phyloP scores from a whole-genome alignment of 768 basidiomycete genomes.

The Glaciozyma martinii region DNA sequence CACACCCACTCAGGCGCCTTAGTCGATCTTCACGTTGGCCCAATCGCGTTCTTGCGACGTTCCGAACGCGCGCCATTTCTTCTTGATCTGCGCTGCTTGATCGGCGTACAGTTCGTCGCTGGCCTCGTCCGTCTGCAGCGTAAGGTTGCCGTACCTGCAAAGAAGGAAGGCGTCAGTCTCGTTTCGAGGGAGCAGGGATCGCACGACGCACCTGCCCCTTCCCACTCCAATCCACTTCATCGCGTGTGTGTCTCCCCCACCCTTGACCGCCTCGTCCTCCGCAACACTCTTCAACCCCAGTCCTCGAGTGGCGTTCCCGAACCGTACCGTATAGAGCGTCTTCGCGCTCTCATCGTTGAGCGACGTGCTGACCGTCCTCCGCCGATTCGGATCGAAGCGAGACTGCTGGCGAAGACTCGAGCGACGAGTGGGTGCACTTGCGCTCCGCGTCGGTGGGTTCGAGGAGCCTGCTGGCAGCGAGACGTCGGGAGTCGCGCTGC shows the following conservation, averaged over 20 bases:
- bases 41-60: conserved; percentile 11
- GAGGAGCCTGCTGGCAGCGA: background rate
- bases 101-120: conserved; percentile 11
- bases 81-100: conserved; percentile 22
- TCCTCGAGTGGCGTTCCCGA: conserved; percentile 16
- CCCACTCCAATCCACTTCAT: conserved; percentile 15
- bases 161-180: background rate
- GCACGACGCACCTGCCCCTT: conserved; percentile 4
- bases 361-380: background rate
- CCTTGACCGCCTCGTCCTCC: conserved; percentile 12
- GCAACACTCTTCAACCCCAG: conserved; percentile 18
- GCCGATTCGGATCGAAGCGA: background rate
- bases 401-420: background rate
- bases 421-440: background rate
- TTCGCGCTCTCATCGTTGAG: background rate
- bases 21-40: conserved; percentile 13
- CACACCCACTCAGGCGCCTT: too few relatives aligned
- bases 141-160: background rate
- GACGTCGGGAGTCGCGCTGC: background rate
- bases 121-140: conserved; percentile 6
- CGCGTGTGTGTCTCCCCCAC: background rate
- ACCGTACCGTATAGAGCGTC: conserved; percentile 13
- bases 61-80: conserved; percentile 21
- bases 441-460: background rate
- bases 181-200: too few relatives aligned